Evolutionary conservation across 306 rosid species (phyloP).

Genomic region (Cyamopsis tetragonoloba): DNA sequence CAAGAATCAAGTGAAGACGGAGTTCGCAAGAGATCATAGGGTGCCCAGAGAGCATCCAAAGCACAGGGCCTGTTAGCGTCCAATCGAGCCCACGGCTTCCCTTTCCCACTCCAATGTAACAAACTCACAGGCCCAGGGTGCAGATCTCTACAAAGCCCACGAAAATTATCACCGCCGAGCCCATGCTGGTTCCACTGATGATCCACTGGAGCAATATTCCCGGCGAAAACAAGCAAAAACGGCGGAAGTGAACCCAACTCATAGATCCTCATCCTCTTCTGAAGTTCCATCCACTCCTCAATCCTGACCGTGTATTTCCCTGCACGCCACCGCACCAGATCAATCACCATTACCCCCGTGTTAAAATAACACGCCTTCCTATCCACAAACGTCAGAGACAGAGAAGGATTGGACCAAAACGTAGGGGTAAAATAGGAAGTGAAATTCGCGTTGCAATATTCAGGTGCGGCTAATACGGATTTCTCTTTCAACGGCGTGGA

Average conservation of each 20-base stretch:
- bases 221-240: constrained; percentile 73
- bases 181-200: constrained; percentile 97
- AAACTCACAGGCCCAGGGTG: constrained; percentile 89
- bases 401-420: constrained; percentile 80
- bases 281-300: constrained; percentile 92
- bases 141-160: constrained; percentile 74
- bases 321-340: constrained; percentile 62
- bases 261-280: constrained; percentile 76
- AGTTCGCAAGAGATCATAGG: constrained; percentile 71
- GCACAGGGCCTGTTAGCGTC: constrained; percentile 88
- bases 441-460: constrained; percentile 92
- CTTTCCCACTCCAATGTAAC: constrained; percentile 97
- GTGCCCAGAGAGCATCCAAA: constrained; percentile 91
- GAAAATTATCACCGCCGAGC: constrained; percentile 70
- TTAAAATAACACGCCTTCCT: constrained; percentile 72
- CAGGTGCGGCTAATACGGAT: constrained; percentile 70
- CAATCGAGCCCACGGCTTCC: constrained; percentile 87
- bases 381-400: constrained; percentile 54
- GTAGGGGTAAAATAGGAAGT: constrained; percentile 63
- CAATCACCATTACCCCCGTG: constrained; percentile 93
- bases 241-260: constrained; percentile 82
- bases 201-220: constrained; percentile 63
- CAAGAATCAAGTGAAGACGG: constrained; percentile 76
- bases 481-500: constrained; percentile 35
- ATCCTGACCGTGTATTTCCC: constrained; percentile 60